phyloP scores from a whole-genome alignment of 2,329 filamentous ascomycete genomes.

The Atkinsonella texensis region DNA sequence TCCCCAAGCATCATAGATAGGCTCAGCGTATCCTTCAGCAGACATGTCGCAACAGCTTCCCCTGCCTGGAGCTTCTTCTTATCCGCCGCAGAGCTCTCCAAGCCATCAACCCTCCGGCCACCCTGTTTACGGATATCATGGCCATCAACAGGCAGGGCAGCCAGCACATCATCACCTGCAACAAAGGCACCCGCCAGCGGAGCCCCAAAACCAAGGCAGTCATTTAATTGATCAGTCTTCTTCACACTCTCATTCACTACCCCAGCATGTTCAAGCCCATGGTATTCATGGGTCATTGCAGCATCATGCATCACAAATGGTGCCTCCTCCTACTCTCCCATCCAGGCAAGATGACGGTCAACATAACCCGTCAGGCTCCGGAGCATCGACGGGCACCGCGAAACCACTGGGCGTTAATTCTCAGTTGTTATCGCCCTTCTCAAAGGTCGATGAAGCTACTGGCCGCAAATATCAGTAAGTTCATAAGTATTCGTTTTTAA shows the following conservation, averaged over 20 bases:
- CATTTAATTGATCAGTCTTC: constrained; percentile 1
- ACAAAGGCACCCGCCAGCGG: constrained; percentile 10
- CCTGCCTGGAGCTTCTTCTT: constrained; percentile 14
- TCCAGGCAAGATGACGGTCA: constrained; percentile 14
- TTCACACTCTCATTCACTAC: constrained; percentile 12
- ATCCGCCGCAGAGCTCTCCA: constrained; percentile 13
- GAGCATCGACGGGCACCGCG: constrained; percentile 5
- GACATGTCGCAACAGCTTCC: constrained; percentile 22
- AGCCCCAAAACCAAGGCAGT: constrained; percentile 7
- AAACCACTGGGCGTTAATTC: constrained; percentile 10
- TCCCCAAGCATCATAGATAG: constrained; percentile 13
- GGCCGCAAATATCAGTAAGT: constrained; percentile 25
- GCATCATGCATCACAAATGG: constrained; percentile 10
- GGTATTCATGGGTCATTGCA: constrained; percentile 3
- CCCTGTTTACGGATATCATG: constrained; percentile 5
- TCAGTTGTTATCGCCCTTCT: constrained; percentile 16
- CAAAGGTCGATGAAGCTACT: constrained; percentile 22
- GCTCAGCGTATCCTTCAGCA: constrained; percentile 17
- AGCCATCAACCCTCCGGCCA: constrained; percentile 7
- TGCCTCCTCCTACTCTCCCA: constrained; percentile 8
- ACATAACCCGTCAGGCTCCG: not conserved
- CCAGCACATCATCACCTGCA: constrained; percentile 3
- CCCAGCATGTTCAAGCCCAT: constrained; percentile 4
- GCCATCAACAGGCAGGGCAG: constrained; percentile 6
- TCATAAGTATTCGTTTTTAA: not conserved